phyloP scores from a whole-genome alignment of 257 asterid genomes.

The Perilla frutescens region DNA sequence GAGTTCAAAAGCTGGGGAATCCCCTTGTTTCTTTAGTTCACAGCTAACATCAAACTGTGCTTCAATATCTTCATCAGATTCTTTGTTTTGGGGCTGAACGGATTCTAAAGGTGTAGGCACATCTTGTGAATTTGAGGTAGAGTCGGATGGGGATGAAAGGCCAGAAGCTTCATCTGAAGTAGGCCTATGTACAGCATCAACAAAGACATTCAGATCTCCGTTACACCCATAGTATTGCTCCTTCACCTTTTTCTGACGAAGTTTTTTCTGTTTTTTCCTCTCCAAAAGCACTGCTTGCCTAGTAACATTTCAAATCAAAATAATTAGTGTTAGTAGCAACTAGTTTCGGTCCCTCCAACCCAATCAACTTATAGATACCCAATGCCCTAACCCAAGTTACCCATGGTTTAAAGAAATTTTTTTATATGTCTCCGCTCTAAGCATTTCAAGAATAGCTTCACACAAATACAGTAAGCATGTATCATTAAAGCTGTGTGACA shows the following conservation, averaged over 20 bases:
- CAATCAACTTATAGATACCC: neutral
- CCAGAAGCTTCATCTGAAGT: slow-evolving; percentile 51
- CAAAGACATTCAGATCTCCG: slow-evolving; percentile 38
- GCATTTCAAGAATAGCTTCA: neutral
- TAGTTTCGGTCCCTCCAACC: neutral
- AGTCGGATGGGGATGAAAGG: slow-evolving; percentile 49
- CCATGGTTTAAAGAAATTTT: neutral
- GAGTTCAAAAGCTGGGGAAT: slow-evolving; percentile 50
- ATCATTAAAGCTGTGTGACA: slow-evolving; percentile 1
- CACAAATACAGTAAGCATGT: neutral
- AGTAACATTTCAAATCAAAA: slow-evolving; percentile 29
- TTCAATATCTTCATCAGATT: slow-evolving; percentile 48
- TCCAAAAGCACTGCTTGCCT: slow-evolving; percentile 79
- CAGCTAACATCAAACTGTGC: slow-evolving; percentile 43
- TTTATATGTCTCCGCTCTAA: slow-evolving; percentile 6
- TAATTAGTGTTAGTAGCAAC: slow-evolving; percentile 23
- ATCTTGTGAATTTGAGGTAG: slow-evolving; percentile 50
- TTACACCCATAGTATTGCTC: slow-evolving; percentile 50
- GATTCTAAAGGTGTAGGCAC: slow-evolving; percentile 41
- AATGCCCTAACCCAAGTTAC: slow-evolving; percentile 3
- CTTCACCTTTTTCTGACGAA: slow-evolving; percentile 72
- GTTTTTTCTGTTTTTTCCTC: slow-evolving; percentile 80
- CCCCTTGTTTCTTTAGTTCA: slow-evolving; percentile 42
- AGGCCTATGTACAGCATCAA: slow-evolving; percentile 52
- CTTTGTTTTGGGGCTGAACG: slow-evolving; percentile 48